Evolutionary conservation across 73 alveolate genomes (phyloP).

Genomic region (Blepharisma japonicum): DNA sequence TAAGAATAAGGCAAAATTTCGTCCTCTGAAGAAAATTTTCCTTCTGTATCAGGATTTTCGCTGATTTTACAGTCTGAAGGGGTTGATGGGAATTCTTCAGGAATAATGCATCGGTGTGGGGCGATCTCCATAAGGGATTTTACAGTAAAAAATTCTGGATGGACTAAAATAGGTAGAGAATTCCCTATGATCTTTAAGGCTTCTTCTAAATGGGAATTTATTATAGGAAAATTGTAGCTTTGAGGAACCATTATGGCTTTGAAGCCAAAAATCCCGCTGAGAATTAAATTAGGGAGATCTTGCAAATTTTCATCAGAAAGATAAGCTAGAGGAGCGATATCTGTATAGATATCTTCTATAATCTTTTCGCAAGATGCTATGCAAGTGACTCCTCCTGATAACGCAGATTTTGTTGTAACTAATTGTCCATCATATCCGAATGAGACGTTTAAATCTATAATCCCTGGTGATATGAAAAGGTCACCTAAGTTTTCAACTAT

Average conservation of each 20-base stretch:
- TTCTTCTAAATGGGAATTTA: neutral
- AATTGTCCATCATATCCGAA: neutral
- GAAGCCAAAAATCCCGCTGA: neutral
- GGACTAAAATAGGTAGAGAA: neutral
- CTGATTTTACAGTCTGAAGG: too few species aligned
- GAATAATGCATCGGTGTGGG: neutral
- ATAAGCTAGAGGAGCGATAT: neutral
- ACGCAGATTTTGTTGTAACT: neutral
- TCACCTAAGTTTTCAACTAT: conserved; percentile 2
- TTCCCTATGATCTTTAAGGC: neutral
- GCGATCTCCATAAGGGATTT: neutral
- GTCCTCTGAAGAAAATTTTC: too few species aligned
- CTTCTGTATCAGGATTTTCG: too few species aligned
- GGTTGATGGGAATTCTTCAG: neutral
- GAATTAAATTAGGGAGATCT: neutral
- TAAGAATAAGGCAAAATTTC: too few species aligned
- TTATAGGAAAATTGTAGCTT: neutral
- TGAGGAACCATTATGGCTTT: conserved; percentile 4
- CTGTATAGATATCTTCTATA: neutral
- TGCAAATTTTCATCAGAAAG: neutral
- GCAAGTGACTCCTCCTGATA: neutral
- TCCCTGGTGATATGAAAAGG: neutral
- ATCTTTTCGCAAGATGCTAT: neutral
- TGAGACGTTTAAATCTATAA: neutral
- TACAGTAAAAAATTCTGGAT: conserved; percentile 9